phyloP scores from a whole-genome alignment of 306 rosid genomes.

The Vachellia pachyceras region DNA sequence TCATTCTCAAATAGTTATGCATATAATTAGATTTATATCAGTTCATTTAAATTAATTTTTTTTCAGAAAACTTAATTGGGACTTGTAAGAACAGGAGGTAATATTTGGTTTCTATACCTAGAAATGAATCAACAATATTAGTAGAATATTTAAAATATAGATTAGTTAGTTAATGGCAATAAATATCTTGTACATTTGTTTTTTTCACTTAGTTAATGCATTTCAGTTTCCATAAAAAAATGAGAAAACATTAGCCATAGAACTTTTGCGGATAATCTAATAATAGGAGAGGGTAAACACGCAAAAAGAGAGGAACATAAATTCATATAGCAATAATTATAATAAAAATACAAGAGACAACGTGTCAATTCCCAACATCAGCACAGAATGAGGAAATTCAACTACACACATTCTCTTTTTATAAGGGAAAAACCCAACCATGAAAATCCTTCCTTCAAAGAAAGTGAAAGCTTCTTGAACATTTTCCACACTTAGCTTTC shows the following conservation, averaged over 20 bases:
- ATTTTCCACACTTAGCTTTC: no score
- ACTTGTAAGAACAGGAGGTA: no score
- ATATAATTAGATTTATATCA: no score
- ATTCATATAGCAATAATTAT: background rate
- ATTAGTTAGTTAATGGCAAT: no score
- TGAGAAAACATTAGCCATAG: background rate
- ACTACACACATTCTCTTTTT: conserved; percentile 38
- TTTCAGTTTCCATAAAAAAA: no score
- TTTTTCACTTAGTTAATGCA: no score
- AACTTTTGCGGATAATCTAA: background rate
- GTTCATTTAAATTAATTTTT: no score
- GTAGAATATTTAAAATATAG: no score
- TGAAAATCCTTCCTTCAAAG: conserved; percentile 31
- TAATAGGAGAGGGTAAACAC: background rate
- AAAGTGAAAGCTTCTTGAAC: conserved; percentile 24
- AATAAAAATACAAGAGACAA: conserved; percentile 11
- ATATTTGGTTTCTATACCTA: background rate
- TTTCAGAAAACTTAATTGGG: no score
- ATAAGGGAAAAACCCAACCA: conserved; percentile 37
- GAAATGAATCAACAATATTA: background rate
- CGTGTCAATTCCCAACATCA: conserved; percentile 14
- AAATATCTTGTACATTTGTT: no score
- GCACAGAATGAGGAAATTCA: conserved; percentile 2
- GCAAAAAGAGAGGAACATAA: background rate
- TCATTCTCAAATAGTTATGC: no score